Conservation (phyloP, 2,329 filamentous ascomycete genomes). For the Aspergillus terreus region DNA sequence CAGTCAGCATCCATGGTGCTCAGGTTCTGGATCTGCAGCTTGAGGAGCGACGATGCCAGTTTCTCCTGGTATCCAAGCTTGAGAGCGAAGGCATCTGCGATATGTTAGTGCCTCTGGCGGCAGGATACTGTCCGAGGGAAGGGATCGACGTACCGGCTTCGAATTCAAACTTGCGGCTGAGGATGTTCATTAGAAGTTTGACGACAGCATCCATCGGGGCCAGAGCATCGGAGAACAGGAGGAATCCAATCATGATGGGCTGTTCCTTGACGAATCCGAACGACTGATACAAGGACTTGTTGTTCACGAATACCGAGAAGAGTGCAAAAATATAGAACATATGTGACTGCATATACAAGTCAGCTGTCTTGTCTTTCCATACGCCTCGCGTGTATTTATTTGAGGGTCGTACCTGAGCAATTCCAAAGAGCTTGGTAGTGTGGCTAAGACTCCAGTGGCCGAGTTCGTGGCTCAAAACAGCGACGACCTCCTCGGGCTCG, state of each 20-base stretch:
- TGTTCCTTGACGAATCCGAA: slow-evolving; percentile 83
- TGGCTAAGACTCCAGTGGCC: slow-evolving; percentile 97
- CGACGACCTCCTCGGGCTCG: slow-evolving; percentile 85
- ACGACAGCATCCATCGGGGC: slow-evolving; percentile 91
- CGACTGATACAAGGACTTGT: slow-evolving; percentile 80
- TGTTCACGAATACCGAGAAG: slow-evolving; percentile 97
- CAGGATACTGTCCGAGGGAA: neutral
- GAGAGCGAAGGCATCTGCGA: slow-evolving; percentile 72
- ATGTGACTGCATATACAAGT: slow-evolving; percentile 60
- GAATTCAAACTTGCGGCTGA: slow-evolving; percentile 93
- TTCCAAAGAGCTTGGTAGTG: slow-evolving; percentile 84
- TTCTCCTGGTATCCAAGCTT: slow-evolving; percentile 78
- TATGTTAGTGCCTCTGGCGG: slow-evolving; percentile 13
- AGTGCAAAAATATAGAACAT: slow-evolving; percentile 95
- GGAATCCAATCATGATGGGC: slow-evolving; percentile 95
- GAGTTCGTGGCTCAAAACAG: slow-evolving; percentile 90
- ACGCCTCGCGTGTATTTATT: slow-evolving; percentile 1
- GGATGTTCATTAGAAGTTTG: slow-evolving; percentile 92
- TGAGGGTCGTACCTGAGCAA: slow-evolving; percentile 66
- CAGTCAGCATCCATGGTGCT: slow-evolving; percentile 98
- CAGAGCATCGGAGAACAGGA: slow-evolving; percentile 95
- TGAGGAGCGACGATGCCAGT: slow-evolving; percentile 84
- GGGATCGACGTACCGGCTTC: slow-evolving; percentile 62
- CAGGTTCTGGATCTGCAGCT: slow-evolving; percentile 96
- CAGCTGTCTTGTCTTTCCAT: neutral